Percentiles rank a stretch among this genome's conserved stretches.
These are phyloP conservation scores for Daedalea quercina DNA, from an alignment of 768 basidiomycete genomes.

Conservation along the genomic window DNA sequence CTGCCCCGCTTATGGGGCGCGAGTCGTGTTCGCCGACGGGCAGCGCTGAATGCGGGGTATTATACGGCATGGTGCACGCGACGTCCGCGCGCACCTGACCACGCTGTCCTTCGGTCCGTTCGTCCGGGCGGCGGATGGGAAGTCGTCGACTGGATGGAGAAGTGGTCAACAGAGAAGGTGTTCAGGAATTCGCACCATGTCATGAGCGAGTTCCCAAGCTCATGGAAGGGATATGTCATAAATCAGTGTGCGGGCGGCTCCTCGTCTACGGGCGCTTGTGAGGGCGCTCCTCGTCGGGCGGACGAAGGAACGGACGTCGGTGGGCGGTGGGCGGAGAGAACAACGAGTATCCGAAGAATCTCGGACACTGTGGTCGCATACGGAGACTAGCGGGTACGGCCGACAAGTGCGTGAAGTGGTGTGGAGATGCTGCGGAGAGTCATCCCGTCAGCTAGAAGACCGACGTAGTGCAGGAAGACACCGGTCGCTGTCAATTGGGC, in stretches of 20 bases:
- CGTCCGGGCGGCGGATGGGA: not conserved
- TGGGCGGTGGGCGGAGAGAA: no score
- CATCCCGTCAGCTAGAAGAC: not conserved
- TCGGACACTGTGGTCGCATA: no score
- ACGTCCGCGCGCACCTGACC: not conserved
- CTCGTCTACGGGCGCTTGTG: not conserved
- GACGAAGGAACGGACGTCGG: no score
- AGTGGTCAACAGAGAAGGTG: not conserved
- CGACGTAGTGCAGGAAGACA: not conserved
- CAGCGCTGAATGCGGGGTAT: not conserved
- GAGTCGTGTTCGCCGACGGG: not conserved
- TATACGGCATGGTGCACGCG: not conserved
- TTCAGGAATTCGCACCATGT: not conserved
- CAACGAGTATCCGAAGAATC: no score
- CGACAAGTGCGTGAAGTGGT: no score
- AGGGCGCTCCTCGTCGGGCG: not conserved
- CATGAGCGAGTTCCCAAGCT: not conserved
- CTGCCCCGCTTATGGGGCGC: not conserved
- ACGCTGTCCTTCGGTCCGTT: not conserved
- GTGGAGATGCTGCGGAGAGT: not conserved
- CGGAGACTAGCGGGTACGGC: no score
- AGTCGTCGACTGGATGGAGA: not conserved
- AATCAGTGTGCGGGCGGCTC: not conserved
- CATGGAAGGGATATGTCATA: not conserved
- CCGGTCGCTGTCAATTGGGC: not conserved